These are phyloP conservation scores for Stygiomarasmius scandens DNA, from an alignment of 1,284 basidiomycete genomes.

Conservation along the genomic window DNA sequence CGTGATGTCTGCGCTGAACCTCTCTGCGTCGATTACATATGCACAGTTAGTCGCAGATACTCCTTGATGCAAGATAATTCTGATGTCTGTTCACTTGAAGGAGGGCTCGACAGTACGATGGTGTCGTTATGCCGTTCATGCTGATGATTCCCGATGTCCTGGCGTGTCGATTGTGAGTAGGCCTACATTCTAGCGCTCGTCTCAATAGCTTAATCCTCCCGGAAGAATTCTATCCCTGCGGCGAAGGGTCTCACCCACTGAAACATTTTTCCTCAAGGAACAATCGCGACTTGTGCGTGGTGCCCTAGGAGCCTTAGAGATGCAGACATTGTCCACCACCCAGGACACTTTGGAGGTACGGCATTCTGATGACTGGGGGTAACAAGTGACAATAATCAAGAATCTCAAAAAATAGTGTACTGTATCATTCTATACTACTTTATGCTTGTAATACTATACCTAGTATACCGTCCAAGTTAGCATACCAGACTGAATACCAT, in stretches of 20 bases:
- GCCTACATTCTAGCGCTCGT: too few relatives aligned
- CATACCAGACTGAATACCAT: too few relatives aligned
- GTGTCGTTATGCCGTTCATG: slow-evolving; percentile 18
- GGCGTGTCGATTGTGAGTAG: slow-evolving; percentile 12
- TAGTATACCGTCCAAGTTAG: too few relatives aligned
- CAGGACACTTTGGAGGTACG: not conserved
- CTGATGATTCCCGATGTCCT: slow-evolving; percentile 16
- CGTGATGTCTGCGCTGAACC: slow-evolving; percentile 21
- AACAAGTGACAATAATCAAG: not conserved
- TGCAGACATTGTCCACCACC: not conserved
- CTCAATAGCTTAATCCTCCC: not conserved
- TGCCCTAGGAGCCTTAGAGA: slow-evolving; percentile 14
- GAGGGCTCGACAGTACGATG: slow-evolving; percentile 18
- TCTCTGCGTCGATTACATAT: slow-evolving; percentile 17
- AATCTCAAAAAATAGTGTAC: too few relatives aligned
- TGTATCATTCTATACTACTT: too few relatives aligned
- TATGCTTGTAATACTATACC: too few relatives aligned
- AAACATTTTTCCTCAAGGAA: slow-evolving; percentile 15
- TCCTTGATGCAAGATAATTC: not conserved
- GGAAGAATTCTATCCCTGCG: slow-evolving; percentile 26
- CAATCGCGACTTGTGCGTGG: slow-evolving; percentile 23
- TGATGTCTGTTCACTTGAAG: slow-evolving; percentile 3
- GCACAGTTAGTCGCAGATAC: slow-evolving; percentile 12
- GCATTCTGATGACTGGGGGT: not conserved
- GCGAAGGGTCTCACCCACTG: slow-evolving; percentile 22